Evolutionary conservation across 2,329 filamentous ascomycete species (phyloP).

Genomic region (Tolypocladium tundrense): DNA sequence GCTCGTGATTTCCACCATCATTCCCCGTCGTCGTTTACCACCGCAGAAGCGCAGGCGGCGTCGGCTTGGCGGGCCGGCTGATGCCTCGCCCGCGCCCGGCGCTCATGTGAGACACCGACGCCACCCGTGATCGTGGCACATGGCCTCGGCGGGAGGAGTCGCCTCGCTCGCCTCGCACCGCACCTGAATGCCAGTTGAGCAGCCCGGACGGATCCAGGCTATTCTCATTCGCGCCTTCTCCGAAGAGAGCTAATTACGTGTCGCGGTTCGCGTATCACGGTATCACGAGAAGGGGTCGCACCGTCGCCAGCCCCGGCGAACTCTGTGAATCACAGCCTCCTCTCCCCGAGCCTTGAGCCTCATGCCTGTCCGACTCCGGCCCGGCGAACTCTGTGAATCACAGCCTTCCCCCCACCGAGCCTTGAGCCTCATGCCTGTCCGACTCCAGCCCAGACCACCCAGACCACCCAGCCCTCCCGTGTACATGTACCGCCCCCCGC

Average conservation of each 20-base stretch:
- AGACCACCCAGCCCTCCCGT: not conserved
- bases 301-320: not conserved
- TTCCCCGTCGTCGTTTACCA: not conserved
- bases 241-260: no score
- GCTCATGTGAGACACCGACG: conserved; percentile 6
- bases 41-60: not conserved
- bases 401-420: not conserved
- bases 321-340: no score
- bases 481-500: not conserved
- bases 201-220: no score
- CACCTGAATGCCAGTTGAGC: not conserved
- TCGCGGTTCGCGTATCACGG: no score
- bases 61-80: not conserved
- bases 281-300: not conserved
- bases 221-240: not conserved
- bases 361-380: no score
- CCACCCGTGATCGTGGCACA: conserved; percentile 10
- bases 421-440: not conserved
- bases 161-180: not conserved
- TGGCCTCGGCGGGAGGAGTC: not conserved
- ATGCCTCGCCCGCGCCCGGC: not conserved
- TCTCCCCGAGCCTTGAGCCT: no score
- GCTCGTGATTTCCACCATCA: not conserved
- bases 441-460: not conserved
- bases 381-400: not conserved